A percentile compares a stretch with the other conserved stretches of the same genome.
phyloP scores from a whole-genome alignment of 2,329 filamentous ascomycete genomes.

The Ophiostoma quercus region DNA sequence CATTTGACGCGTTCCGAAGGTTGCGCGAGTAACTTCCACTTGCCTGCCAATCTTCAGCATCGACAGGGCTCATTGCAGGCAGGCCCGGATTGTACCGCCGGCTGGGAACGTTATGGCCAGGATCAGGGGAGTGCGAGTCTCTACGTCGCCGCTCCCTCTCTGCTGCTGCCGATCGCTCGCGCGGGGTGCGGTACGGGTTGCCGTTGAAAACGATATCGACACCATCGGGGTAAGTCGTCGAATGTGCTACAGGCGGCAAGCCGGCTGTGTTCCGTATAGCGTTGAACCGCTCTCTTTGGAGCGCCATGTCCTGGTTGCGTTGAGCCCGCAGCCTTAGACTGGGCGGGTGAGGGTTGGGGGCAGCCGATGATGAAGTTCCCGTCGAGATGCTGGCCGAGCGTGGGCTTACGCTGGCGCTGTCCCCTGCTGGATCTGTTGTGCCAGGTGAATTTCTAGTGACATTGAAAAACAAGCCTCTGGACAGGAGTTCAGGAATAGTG shows the following conservation, averaged over 20 bases:
- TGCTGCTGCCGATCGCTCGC: slow-evolving; percentile 18
- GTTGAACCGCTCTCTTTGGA: slow-evolving; percentile 29
- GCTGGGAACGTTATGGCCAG: neutral
- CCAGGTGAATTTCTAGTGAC: neutral
- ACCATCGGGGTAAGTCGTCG: neutral
- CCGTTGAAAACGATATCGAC: neutral
- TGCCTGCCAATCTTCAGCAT: neutral
- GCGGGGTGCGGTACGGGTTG: slow-evolving; percentile 23
- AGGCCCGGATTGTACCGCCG: slow-evolving; percentile 16
- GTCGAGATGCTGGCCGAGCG: neutral
- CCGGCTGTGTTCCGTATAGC: slow-evolving; percentile 29
- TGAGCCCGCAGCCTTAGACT: neutral
- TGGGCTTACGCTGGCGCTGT: neutral
- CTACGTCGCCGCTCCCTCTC: slow-evolving; percentile 26
- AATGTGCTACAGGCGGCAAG: neutral
- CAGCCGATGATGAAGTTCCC: neutral
- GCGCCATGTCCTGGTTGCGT: neutral
- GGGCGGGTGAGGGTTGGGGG: neutral
- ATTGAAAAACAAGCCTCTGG: neutral
- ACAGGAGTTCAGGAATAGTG: neutral
- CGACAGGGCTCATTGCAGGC: neutral
- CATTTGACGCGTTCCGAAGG: neutral
- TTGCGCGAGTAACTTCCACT: neutral
- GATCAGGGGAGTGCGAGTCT: slow-evolving; percentile 26
- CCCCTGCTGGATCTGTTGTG: neutral